Percentiles rank a stretch among this genome's conserved stretches.
phyloP scores from a whole-genome alignment of 2,329 filamentous ascomycete genomes.

The Alternaria longipes region DNA sequence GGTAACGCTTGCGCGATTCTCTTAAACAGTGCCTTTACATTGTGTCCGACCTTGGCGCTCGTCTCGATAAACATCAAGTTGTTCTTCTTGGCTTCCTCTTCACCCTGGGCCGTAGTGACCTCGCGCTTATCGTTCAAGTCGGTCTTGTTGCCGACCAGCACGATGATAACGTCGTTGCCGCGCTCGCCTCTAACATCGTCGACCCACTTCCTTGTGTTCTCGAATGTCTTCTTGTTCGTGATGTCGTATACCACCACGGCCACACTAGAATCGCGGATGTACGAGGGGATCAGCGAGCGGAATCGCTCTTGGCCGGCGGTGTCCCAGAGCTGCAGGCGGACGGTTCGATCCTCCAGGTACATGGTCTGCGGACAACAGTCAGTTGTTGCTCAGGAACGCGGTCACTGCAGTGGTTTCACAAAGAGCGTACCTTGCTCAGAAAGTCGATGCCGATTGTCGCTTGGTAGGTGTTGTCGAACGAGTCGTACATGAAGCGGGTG shows the following conservation, averaged over 20 bases:
- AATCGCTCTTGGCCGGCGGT: slow-evolving; percentile 98
- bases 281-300: slow-evolving; percentile 94
- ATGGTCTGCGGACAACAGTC: slow-evolving; percentile 74
- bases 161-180: slow-evolving; percentile 98
- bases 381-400: neutral
- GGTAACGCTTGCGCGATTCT: slow-evolving; percentile 97
- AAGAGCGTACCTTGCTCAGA: slow-evolving; percentile 80
- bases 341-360: slow-evolving; percentile 98
- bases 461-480: slow-evolving; percentile 99
- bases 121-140: slow-evolving; percentile 98
- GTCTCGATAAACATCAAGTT: slow-evolving; percentile 99
- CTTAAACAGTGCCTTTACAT: slow-evolving; percentile 97
- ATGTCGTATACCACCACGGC: slow-evolving; percentile 99
- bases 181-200: slow-evolving; percentile 96
- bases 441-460: slow-evolving; percentile 99
- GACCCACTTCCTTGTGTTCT: slow-evolving; percentile 99
- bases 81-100: slow-evolving; percentile 98
- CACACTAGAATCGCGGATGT: slow-evolving; percentile 97
- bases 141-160: slow-evolving; percentile 98
- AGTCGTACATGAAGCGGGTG: slow-evolving; percentile 99
- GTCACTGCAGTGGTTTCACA: neutral
- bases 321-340: slow-evolving; percentile 97
- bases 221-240: slow-evolving; percentile 95
- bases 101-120: slow-evolving; percentile 93
- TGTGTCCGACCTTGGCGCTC: slow-evolving; percentile 95